Evolutionary conservation across 2,329 filamentous ascomycete species (phyloP).

Genomic region (Microcyclospora pomicola): DNA sequence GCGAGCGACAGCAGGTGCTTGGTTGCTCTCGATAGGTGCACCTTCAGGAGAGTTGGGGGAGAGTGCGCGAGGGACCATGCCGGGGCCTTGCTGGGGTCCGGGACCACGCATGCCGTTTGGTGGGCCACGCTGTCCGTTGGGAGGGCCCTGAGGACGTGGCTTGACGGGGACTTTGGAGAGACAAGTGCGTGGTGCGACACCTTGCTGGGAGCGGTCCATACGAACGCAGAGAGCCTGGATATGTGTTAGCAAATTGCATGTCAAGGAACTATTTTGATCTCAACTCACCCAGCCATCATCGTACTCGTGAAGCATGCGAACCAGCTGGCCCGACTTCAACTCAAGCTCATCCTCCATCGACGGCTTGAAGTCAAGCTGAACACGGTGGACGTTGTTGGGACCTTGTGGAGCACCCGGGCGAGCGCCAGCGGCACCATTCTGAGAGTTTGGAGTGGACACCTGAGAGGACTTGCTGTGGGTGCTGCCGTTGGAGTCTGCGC

Average conservation of each 20-base stretch:
- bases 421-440: slow-evolving; percentile 23
- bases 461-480: slow-evolving; percentile 11
- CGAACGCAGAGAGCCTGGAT: slow-evolving; percentile 72
- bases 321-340: slow-evolving; percentile 66
- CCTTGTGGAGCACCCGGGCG: slow-evolving; percentile 27
- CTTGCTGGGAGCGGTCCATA: slow-evolving; percentile 80
- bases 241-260: slow-evolving; percentile 12
- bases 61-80: slow-evolving; percentile 10
- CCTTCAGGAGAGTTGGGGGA: slow-evolving; percentile 7
- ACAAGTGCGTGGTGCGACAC: slow-evolving; percentile 86
- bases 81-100: slow-evolving; percentile 13
- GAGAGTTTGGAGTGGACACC: slow-evolving; percentile 13
- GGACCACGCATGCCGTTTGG: slow-evolving; percentile 14
- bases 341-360: slow-evolving; percentile 86
- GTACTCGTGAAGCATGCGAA: slow-evolving; percentile 85
- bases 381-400: slow-evolving; percentile 63
- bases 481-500: slow-evolving; percentile 3
- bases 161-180: slow-evolving; percentile 85
- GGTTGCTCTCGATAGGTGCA: too few relatives aligned
- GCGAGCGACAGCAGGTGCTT: background rate
- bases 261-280: background rate
- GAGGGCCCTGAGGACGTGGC: slow-evolving; percentile 52
- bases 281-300: slow-evolving; percentile 89
- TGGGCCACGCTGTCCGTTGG: slow-evolving; percentile 14
- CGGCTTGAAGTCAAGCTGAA: slow-evolving; percentile 87